Evolutionary conservation across 371 early-diverging fungal species (phyloP).

Genomic region (Rhizopus arrhizus): DNA sequence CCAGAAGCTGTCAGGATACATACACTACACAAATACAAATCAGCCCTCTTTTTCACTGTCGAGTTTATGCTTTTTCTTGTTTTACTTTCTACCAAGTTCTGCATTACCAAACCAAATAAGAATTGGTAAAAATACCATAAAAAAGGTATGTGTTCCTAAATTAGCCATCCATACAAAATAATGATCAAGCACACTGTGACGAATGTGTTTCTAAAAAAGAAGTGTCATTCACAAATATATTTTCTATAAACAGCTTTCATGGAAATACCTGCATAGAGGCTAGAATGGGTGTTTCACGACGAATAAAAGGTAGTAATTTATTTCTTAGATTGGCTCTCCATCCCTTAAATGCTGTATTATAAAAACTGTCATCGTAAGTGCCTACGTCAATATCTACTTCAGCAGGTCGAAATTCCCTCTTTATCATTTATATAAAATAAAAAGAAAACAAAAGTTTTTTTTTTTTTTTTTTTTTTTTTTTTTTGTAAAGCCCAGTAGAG

Average conservation of each 20-base stretch:
- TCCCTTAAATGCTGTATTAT: slow-evolving; percentile 49
- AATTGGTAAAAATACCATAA: slow-evolving; percentile 69
- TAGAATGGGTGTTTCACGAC: slow-evolving; percentile 58
- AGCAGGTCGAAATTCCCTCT: slow-evolving; percentile 43
- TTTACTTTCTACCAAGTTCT: slow-evolving; percentile 59
- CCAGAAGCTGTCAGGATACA: slow-evolving; percentile 60
- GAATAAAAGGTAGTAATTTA: slow-evolving; percentile 54
- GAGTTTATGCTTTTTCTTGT: background rate
- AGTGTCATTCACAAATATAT: background rate
- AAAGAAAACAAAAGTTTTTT: slow-evolving; percentile 11
- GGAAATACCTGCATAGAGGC: slow-evolving; percentile 59
- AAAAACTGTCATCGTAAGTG: slow-evolving; percentile 49
- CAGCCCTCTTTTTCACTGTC: background rate
- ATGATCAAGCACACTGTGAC: slow-evolving; percentile 55
- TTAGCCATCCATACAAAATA: slow-evolving; percentile 67
- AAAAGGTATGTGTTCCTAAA: slow-evolving; percentile 77
- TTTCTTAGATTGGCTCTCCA: slow-evolving; percentile 55
- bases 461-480: too few species aligned
- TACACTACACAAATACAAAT: slow-evolving; percentile 28
- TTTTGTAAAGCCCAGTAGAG: background rate
- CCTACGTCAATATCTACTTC: slow-evolving; percentile 51
- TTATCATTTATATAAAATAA: slow-evolving; percentile 25
- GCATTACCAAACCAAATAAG: slow-evolving; percentile 74
- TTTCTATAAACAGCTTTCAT: background rate
- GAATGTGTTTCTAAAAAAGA: slow-evolving; percentile 34